Conservation (phyloP, 2,329 filamentous ascomycete species). For the Incumbomyces delicatus region DNA sequence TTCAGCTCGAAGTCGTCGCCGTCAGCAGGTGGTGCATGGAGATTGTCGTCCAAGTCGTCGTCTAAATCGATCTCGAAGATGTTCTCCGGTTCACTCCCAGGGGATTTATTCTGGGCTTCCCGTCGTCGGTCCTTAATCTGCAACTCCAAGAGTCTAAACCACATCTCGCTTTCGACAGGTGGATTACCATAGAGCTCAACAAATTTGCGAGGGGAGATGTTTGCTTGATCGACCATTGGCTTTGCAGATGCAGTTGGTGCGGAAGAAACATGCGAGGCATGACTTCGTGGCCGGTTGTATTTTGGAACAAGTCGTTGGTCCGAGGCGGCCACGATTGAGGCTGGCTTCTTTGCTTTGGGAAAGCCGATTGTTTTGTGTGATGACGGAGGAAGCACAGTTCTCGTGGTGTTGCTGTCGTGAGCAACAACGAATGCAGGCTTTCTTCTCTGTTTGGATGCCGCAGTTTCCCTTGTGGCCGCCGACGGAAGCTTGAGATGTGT, state of each 20-base stretch:
- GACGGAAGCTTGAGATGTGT: slow-evolving; percentile 19
- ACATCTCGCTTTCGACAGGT: slow-evolving; percentile 35
- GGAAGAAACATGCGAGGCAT: slow-evolving; percentile 19
- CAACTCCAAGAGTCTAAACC: slow-evolving; percentile 30
- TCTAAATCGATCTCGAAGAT: slow-evolving; percentile 11
- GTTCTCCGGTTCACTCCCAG: slow-evolving; percentile 18
- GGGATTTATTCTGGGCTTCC: slow-evolving; percentile 19
- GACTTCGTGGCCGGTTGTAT: not conserved
- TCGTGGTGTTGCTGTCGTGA: slow-evolving; percentile 43
- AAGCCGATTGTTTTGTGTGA: slow-evolving; percentile 81
- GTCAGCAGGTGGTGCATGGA: not conserved
- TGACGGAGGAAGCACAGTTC: slow-evolving; percentile 52
- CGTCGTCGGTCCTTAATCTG: slow-evolving; percentile 27
- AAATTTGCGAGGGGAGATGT: slow-evolving; percentile 34
- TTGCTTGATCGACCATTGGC: slow-evolving; percentile 13
- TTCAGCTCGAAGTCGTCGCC: slow-evolving; percentile 1
- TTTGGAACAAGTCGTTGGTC: not conserved
- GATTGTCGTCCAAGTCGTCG: not conserved
- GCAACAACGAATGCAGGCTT: slow-evolving; percentile 12
- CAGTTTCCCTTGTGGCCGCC: slow-evolving; percentile 26
- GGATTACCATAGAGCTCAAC: slow-evolving; percentile 33
- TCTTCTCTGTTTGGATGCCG: slow-evolving; percentile 30
- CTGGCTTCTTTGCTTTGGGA: slow-evolving; percentile 58
- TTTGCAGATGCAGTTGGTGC: slow-evolving; percentile 7
- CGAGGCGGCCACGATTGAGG: slow-evolving; percentile 26